A percentile compares a stretch with the other conserved stretches of the same genome.
These are phyloP conservation scores for Verticillium albo-atrum DNA, from an alignment of 2,329 filamentous ascomycete species.

Conservation along the genomic window DNA sequence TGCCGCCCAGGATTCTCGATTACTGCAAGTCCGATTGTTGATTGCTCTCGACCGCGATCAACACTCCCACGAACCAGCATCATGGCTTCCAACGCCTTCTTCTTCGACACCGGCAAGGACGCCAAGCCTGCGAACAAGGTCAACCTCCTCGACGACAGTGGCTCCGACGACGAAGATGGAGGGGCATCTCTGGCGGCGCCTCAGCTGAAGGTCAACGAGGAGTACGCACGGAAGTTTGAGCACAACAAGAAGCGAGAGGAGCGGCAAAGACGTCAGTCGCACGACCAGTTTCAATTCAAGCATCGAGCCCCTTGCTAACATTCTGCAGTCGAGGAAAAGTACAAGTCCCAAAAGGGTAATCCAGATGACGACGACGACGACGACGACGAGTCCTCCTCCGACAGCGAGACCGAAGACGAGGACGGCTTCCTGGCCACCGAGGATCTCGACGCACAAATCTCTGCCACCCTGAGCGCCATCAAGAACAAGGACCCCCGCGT, in stretches of 20 bases:
- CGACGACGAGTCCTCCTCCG: conserved; percentile 60
- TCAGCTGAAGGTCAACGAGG: conserved; percentile 78
- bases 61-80: not conserved
- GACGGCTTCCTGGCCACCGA: conserved; percentile 82
- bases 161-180: conserved; percentile 39
- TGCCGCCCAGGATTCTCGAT: not conserved
- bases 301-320: not conserved
- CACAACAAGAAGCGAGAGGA: conserved; percentile 98
- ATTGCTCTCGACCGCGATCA: not conserved
- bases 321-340: conserved; percentile 81
- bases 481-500: conserved; percentile 86
- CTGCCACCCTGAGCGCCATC: conserved; percentile 81
- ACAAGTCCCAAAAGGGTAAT: conserved; percentile 42
- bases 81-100: not conserved
- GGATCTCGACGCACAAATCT: conserved; percentile 80
- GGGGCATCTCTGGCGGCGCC: conserved; percentile 23
- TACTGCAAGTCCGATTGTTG: not conserved
- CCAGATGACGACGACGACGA: conserved; percentile 43
- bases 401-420: conserved; percentile 84
- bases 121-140: conserved; percentile 33
- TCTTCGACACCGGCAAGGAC: not conserved
- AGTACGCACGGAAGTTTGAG: conserved; percentile 86
- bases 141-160: conserved; percentile 50
- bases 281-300: not conserved
- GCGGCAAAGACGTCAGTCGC: conserved; percentile 57